Conservation (phyloP, 192 early-diverging fungal species). For the Coemansia sp. region DNA sequence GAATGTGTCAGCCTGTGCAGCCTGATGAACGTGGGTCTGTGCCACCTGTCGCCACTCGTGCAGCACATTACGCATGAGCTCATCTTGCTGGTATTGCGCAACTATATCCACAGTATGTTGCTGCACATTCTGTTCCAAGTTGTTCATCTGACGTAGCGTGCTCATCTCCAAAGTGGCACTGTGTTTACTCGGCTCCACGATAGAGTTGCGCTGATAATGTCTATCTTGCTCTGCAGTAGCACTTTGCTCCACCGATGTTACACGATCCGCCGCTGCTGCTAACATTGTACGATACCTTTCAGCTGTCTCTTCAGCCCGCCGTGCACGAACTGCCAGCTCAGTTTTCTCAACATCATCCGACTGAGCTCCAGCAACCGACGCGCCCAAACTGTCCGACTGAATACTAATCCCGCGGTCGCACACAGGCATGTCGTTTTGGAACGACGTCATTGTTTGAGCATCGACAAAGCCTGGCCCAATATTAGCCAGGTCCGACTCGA, state of each 20-base stretch:
- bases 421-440: neutral
- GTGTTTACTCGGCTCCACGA: too few relatives aligned
- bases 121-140: neutral
- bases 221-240: neutral
- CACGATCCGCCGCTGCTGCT: neutral
- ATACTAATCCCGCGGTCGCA: conserved; percentile 18
- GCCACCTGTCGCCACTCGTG: conserved; percentile 11
- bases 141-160: too few relatives aligned
- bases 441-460: conserved; percentile 39
- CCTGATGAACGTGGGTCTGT: neutral
- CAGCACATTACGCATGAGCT: conserved; percentile 2
- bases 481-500: neutral
- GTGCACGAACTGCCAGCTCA: conserved; percentile 10
- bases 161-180: too few relatives aligned
- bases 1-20: conserved; percentile 8
- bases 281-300: neutral
- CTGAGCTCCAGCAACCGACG: neutral
- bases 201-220: neutral
- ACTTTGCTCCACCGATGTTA: neutral
- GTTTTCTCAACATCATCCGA: neutral
- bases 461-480: neutral
- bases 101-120: neutral
- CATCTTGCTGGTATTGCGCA: neutral
- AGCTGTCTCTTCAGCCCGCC: neutral
- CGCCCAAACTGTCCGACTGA: conserved; percentile 7